Evolutionary conservation across 805 yeast genomes (phyloP), one percentile per base, ranked within the genome.

Genomic region (Jamesozyma jinghongensis): DNA sequence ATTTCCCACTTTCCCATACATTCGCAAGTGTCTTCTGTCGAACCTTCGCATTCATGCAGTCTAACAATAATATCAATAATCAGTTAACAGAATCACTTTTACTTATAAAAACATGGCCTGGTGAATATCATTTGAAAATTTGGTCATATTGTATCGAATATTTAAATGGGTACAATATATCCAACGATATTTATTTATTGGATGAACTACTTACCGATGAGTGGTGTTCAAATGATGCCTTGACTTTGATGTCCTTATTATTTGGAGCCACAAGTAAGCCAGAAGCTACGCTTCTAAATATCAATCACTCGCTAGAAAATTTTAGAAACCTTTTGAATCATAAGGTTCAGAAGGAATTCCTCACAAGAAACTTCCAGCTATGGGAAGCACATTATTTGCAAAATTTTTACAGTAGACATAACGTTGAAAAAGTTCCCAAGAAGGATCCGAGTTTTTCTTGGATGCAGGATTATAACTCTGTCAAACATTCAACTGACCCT

Each of bases 191-290:
- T 10, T 16, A 34, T 8, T 17, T 20, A 3, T 5, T 20, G 11
- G 12, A 22, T 13, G 57, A 48, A 19, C 25, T 53, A 3, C 26
- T 56, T 30, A 38, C 34, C 3, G 36, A 34, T 11, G 36, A 31
- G 4, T 11, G 22, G 13, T 42, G 41, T 32, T 37, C 35, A 5
- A 13, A 30, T 11, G 40, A 48, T 11, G 40, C 46, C 11, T 5
- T 51, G 6, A 16, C 37, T 3, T 37, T 52, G 7, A 32, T 56
- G 11, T 57, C 59, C 4, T 30, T 47, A 18, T 36, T 57, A 11
- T 47, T 49, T 32, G 37, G 38, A 19, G 36, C 41, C 35, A 40
- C 46, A 16, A 20, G 38, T n/a, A 33, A 34, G n/a, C 52, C 53
- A 1, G 34, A 18, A 3, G 27, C 26, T 3, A 26, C 35, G 35